These are phyloP conservation scores for Yamadazyma diospyri DNA, from an alignment of 1,139 yeast genomes.

Conservation along the genomic window DNA sequence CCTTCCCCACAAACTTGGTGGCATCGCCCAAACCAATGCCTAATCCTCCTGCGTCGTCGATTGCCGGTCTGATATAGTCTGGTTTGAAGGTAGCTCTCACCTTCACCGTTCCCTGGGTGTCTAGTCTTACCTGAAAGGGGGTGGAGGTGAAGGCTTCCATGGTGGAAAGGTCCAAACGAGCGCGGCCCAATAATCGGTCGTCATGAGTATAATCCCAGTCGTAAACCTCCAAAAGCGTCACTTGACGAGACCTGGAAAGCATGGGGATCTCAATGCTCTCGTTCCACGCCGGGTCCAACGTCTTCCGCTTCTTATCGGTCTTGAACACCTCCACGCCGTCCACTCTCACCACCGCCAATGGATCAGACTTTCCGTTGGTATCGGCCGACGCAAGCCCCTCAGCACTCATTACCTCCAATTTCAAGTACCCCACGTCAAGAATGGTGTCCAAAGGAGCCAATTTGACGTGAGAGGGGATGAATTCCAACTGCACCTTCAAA, in stretches of 20 bases:
- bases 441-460: conserved; percentile 59
- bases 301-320: conserved; percentile 61
- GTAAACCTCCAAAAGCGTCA: conserved; percentile 46
- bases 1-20: conserved; percentile 40
- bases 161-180: conserved; percentile 45
- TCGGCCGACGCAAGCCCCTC: conserved; percentile 55
- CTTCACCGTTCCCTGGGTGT: conserved; percentile 59
- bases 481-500: conserved; percentile 52
- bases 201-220: conserved; percentile 81
- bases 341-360: conserved; percentile 49
- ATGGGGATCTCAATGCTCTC: conserved; percentile 57
- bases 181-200: conserved; percentile 57
- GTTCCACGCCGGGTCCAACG: conserved; percentile 68
- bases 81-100: conserved; percentile 57
- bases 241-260: conserved; percentile 57
- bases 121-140: conserved; percentile 46
- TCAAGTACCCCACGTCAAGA: conserved; percentile 61
- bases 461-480: conserved; percentile 53
- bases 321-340: conserved; percentile 55
- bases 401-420: conserved; percentile 55
- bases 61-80: conserved; percentile 61
- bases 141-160: conserved; percentile 45
- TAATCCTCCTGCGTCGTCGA: conserved; percentile 39
- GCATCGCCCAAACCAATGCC: conserved; percentile 42
- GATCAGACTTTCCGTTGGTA: conserved; percentile 74